Evolutionary conservation across 306 rosid genomes (phyloP).

Genomic region (Potentilla sterilis): DNA sequence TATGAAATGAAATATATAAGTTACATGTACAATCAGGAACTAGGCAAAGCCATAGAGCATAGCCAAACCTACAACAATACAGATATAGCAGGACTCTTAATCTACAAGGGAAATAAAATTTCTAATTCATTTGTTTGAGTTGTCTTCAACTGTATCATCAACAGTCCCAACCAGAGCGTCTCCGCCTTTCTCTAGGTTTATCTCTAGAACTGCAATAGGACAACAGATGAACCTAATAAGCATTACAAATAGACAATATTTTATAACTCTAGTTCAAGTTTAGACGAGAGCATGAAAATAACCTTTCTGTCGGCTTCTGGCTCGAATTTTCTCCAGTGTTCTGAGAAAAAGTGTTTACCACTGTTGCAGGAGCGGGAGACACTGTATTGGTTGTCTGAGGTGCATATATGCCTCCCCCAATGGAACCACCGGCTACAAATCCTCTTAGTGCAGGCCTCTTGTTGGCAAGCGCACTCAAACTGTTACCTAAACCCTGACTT

Average conservation of each 20-base stretch:
- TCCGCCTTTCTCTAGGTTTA: conserved; percentile 72
- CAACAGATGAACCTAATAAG: conserved; percentile 38
- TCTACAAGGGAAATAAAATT: conserved; percentile 18
- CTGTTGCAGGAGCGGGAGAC: conserved; percentile 41
- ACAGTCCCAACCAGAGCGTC: conserved; percentile 93
- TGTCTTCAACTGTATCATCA: conserved; percentile 32
- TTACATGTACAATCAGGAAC: conserved; percentile 16
- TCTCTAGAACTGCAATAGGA: conserved; percentile 58
- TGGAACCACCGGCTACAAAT: conserved; percentile 89
- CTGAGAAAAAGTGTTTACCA: conserved; percentile 37
- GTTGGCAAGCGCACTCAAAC: conserved; percentile 38
- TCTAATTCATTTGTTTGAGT: conserved; percentile 24
- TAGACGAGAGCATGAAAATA: conserved; percentile 16
- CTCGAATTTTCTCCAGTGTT: conserved; percentile 43
- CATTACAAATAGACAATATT: conserved; percentile 7
- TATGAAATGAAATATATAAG: background rate
- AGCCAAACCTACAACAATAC: conserved; percentile 32
- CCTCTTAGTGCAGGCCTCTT: conserved; percentile 75
- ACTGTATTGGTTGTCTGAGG: conserved; percentile 39
- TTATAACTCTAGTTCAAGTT: background rate
- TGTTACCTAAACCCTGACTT: conserved; percentile 45
- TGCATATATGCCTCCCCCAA: conserved; percentile 55
- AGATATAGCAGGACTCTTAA: conserved; percentile 31
- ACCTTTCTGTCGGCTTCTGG: conserved; percentile 66
- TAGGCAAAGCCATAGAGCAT: conserved; percentile 4